A percentile compares a stretch with the other conserved stretches of the same genome.
These are phyloP conservation scores for Hygrocybe punicea DNA, from an alignment of 768 basidiomycete genomes.

Conservation along the genomic window DNA sequence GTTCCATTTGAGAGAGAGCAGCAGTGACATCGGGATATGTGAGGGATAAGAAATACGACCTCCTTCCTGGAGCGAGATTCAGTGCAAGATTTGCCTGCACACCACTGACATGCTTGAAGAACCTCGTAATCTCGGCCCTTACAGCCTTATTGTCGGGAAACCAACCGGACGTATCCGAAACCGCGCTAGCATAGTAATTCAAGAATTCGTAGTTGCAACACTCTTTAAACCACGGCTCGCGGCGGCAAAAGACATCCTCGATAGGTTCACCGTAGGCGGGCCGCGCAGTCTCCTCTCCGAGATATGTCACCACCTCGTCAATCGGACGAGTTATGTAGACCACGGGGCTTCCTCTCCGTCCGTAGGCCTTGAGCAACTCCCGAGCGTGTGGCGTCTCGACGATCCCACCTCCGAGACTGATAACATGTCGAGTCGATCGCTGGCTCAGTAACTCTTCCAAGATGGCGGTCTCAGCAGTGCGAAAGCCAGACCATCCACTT, in stretches of 20 bases:
- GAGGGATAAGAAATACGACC: slow-evolving; percentile 90
- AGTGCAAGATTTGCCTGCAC: slow-evolving; percentile 58
- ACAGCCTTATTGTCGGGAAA: slow-evolving; percentile 33
- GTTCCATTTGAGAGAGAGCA: slow-evolving; percentile 64
- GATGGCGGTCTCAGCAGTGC: slow-evolving; percentile 68
- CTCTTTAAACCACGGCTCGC: slow-evolving; percentile 83
- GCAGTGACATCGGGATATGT: slow-evolving; percentile 86
- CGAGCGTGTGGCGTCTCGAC: slow-evolving; percentile 82
- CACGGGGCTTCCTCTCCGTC: slow-evolving; percentile 60
- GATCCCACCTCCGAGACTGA: slow-evolving; percentile 92
- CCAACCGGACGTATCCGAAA: slow-evolving; percentile 19
- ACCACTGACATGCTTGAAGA: slow-evolving; percentile 87
- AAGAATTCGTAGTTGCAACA: slow-evolving; percentile 80
- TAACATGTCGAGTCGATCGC: slow-evolving; percentile 58
- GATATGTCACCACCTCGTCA: slow-evolving; percentile 76
- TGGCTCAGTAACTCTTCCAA: slow-evolving; percentile 66
- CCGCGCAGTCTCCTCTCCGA: slow-evolving; percentile 68
- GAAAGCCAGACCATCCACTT: slow-evolving; percentile 88
- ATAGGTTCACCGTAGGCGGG: slow-evolving; percentile 89
- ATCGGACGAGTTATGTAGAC: slow-evolving; percentile 81
- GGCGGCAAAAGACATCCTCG: slow-evolving; percentile 75
- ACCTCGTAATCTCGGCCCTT: slow-evolving; percentile 66
- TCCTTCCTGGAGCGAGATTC: slow-evolving; percentile 49
- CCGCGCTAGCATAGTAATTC: slow-evolving; percentile 60
- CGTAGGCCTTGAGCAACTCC: slow-evolving; percentile 65